Percentiles rank a stretch among this genome's conserved stretches.
Conservation (phyloP, 441 rosid species). For the Gossypium schwendimanii region DNA sequence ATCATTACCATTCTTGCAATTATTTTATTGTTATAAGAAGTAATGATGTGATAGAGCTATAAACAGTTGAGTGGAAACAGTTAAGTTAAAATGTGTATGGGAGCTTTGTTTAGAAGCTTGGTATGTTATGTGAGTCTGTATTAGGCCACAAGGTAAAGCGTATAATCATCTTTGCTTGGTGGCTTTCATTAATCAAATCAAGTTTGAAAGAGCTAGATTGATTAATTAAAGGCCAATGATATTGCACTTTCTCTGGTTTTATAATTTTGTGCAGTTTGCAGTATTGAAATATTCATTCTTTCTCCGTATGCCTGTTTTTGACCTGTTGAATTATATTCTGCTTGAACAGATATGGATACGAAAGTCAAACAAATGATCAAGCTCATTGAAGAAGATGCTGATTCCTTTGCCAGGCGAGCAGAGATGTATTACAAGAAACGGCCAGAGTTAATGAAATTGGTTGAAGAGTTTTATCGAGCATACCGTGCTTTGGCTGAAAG, state of each 20-base stretch:
- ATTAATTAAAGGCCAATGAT: not conserved
- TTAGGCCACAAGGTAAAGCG: not conserved
- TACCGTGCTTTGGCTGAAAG: constrained; percentile 97
- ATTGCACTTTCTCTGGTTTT: not conserved
- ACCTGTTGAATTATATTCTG: constrained; percentile 9
- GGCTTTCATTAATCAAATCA: not conserved
- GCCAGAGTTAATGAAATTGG: constrained; percentile 94
- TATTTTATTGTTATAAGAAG: not conserved
- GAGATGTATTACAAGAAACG: constrained; percentile 97
- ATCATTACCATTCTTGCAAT: not conserved
- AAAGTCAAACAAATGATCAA: constrained; percentile 95
- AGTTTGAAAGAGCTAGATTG: constrained; percentile 4
- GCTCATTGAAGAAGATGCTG: constrained; percentile 98
- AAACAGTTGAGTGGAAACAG: not conserved
- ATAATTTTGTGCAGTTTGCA: not conserved
- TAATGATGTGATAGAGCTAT: not conserved
- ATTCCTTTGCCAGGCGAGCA: constrained; percentile 96
- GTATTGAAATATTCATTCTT: not conserved
- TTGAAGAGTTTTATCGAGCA: constrained; percentile 93
- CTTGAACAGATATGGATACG: constrained; percentile 78
- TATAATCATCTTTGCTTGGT: constrained; percentile 1
- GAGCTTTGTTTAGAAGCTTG: not conserved
- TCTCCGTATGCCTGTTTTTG: not conserved
- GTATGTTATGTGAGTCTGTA: not conserved
- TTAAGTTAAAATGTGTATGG: not conserved